These are phyloP conservation scores for Colletotrichum shisoi DNA, from an alignment of 2,329 filamentous ascomycete genomes.

Conservation along the genomic window DNA sequence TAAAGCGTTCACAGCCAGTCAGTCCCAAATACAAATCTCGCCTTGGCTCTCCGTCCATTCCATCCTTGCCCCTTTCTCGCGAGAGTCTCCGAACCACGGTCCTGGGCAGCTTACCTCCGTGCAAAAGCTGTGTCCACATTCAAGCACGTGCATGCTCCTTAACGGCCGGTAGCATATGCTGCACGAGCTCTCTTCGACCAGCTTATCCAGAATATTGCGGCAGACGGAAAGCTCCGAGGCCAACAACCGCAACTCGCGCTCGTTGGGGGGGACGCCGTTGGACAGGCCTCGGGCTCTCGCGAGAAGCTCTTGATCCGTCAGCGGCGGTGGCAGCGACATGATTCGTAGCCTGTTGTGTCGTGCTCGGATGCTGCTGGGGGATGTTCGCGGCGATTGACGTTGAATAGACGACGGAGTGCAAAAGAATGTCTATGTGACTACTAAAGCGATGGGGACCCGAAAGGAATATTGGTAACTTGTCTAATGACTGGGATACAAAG, in stretches of 20 bases:
- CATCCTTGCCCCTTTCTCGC: too few species aligned
- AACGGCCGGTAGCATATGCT: constrained; percentile 7
- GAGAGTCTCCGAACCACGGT: not conserved
- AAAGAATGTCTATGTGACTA: not conserved
- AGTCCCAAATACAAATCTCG: not conserved
- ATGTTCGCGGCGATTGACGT: not conserved
- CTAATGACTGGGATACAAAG: too few species aligned
- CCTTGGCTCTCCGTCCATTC: too few species aligned
- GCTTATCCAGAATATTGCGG: not conserved
- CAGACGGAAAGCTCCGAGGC: too few species aligned
- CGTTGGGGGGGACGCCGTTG: not conserved
- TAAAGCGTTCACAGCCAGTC: not conserved
- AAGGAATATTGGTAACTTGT: too few species aligned
- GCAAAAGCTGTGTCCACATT: constrained; percentile 17
- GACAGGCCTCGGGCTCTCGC: not conserved
- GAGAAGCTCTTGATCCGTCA: not conserved
- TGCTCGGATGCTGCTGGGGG: not conserved
- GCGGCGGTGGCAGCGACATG: not conserved
- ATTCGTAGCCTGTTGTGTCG: not conserved
- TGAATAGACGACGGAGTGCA: too few species aligned
- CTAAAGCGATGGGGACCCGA: not conserved
- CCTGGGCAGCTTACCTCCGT: not conserved
- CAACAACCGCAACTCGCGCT: not conserved
- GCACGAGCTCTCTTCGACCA: constrained; percentile 13
- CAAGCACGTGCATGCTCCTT: constrained; percentile 1